Base-by-base conservation (phyloP, 371 early-diverging fungal genomes). In the Saksenaea vasiformis region DNA sequence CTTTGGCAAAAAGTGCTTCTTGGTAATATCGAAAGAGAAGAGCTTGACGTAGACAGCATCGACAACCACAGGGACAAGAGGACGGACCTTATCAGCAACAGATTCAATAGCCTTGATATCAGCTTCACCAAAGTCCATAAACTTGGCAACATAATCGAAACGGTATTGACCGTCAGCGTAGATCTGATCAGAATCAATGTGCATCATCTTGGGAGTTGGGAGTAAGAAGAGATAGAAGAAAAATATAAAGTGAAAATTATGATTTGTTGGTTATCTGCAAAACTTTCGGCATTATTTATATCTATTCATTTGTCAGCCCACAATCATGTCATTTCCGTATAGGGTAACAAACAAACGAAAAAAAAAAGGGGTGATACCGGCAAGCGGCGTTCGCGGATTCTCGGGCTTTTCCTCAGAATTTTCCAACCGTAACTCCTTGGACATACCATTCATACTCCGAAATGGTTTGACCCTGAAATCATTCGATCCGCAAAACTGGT, bases 11-110 rank as follows among this genome's bases (percentile, higher is more conserved):
- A 87, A 83, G 65, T 73, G 68, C 77, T 82, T 86, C 67, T 79
- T 79, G 61, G 90, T 90, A 36, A 87, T 76, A 65, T 90, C 90
- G 57, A 78, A 90, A 15, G 69, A 59, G 67, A 80, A 83, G 19
- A 92, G 77, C 63, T 87, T 87, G 53, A 47, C 56, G 69, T 90
- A 91, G 64, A 90, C 90, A 17, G 89, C 89, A 58, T 91, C 91
- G 43, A 93, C 94, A 10, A 94, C 87, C 13, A 79, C 84, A 5
- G 93, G 94, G 8, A 91, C 90, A 14, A 93, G 76, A 11, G 91
- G 93, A 8, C 76, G 80, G 35, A 94, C 71, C 5, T 83, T 63
- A 5, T 79, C 73, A 7, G 88, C 93, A 0, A 91, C 87, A 7
- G 72, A 77, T 63, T 87, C 77, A 70, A 94, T 90, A 19, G 86